Evolutionary conservation across 495 filamentous ascomycete species (phyloP).

Genomic region (Hypoxylon perforatum): DNA sequence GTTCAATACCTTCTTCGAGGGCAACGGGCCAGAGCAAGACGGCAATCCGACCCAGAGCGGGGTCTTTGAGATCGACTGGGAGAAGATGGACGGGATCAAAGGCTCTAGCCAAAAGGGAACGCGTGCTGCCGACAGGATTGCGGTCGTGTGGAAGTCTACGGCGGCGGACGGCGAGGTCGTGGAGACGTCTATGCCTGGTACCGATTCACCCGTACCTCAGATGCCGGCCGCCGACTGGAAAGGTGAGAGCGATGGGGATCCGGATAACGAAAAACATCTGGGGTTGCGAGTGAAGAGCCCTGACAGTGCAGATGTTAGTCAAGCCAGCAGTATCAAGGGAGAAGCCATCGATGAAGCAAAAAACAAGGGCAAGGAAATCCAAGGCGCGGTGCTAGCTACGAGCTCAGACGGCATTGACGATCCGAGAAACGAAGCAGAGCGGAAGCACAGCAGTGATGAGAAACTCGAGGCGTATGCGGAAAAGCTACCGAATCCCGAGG

Average conservation of each 20-base stretch:
- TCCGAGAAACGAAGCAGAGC: background rate
- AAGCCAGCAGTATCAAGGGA: conserved; percentile 63
- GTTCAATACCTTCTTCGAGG: conserved; percentile 97
- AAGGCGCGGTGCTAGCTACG: conserved; percentile 15
- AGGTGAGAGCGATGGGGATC: conserved; percentile 57
- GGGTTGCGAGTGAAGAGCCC: conserved; percentile 72
- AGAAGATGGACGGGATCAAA: conserved; percentile 74
- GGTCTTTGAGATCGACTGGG: conserved; percentile 70
- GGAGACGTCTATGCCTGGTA: conserved; percentile 65
- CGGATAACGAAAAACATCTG: conserved; percentile 66
- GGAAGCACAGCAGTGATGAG: conserved; percentile 10
- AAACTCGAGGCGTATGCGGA: conserved; percentile 37
- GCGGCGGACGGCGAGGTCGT: conserved; percentile 34
- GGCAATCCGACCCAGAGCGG: conserved; percentile 61
- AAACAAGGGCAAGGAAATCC: conserved; percentile 19
- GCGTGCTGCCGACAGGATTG: conserved; percentile 81
- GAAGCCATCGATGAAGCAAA: conserved; percentile 28
- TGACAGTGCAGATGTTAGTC: conserved; percentile 71
- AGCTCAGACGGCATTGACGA: conserved; percentile 1
- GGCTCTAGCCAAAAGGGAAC: conserved; percentile 83
- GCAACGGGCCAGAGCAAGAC: conserved; percentile 71
- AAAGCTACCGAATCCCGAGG: conserved; percentile 41
- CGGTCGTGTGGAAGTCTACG: conserved; percentile 79
- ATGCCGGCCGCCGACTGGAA: conserved; percentile 77
- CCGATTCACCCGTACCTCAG: conserved; percentile 74